Evolutionary conservation across 352 stramenopile genomes (phyloP), one percentile per base, ranked within the genome.

Genomic region (Globisporangium emineosum): DNA sequence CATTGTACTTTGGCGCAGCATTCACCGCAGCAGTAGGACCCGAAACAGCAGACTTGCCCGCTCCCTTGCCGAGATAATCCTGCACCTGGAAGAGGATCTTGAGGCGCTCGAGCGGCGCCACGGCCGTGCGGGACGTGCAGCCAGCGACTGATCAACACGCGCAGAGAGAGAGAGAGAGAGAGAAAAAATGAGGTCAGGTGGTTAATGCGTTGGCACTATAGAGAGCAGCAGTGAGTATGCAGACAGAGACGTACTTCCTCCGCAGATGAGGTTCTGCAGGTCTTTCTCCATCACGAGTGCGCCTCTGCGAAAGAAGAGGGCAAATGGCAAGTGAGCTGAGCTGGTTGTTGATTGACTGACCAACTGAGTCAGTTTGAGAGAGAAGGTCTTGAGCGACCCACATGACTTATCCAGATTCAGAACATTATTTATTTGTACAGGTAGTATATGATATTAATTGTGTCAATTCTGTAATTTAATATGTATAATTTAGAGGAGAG

Each of bases 61-160:
- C 47, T 40, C 57, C 64, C 35, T 64, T 64, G 6, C 67, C 57
- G 49, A 91, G 67, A 62, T 83, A 76, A 65, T 91, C 83, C 67
- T 94, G 85, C 43, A 92, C 80, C 60, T 94, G 85, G 53, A 81
- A 82, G 47, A 91, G 68, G 68, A 94, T 94, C 68, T 92, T 94
- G 53, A 92, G 74, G 9, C 85, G 76, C 69, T 94, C 83, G 29
- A 91, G 72, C 7, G 81, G 85, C 40, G 83, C 83, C 19, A 92
- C 83, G 17, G 79, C 77, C 56, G 81, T 89, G 56, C 83, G 83
- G 5, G 81, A 92, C 30, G 77, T 65, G 56, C 83, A 92, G 13
- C 81, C 81, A 57, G 83, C 83, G 62, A 92, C 81, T 92, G 21
- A 5, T 12, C n/a, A 29, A 57, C 12, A 43, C 4, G 54, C 13